These are phyloP conservation scores for Westerdykella sp. DNA, from an alignment of 2,329 filamentous ascomycete genomes.

Conservation along the genomic window DNA sequence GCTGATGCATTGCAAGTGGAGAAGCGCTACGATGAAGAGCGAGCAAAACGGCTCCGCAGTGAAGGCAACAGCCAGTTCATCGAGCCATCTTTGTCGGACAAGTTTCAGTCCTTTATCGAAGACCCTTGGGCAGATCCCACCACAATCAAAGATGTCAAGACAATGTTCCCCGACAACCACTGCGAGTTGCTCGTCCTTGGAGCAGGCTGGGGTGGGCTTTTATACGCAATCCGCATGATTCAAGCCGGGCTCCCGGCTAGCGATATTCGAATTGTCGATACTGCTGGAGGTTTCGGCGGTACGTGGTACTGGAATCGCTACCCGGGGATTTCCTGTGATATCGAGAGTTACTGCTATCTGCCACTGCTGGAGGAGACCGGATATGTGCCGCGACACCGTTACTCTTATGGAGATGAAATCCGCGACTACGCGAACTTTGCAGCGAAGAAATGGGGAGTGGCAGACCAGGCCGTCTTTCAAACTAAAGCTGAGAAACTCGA, in stretches of 20 bases:
- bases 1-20: no score
- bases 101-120: conserved; percentile 8
- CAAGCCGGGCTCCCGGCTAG: conserved; percentile 29
- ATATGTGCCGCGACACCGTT: conserved; percentile 49
- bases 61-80: conserved; percentile 11
- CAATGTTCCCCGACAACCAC: conserved; percentile 7
- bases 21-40: conserved; percentile 9
- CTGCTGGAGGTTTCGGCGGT: conserved; percentile 43
- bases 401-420: conserved; percentile 42
- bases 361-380: conserved; percentile 55
- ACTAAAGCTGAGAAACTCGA: conserved; percentile 29
- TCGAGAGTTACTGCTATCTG: conserved; percentile 56
- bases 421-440: conserved; percentile 34
- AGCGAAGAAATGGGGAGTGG: conserved; percentile 37
- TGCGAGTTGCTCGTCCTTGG: conserved; percentile 34
- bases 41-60: conserved; percentile 10
- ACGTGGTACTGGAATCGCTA: conserved; percentile 48
- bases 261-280: conserved; percentile 40
- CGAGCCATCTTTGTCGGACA: conserved; percentile 4
- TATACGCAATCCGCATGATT: conserved; percentile 37
- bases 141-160: neutral
- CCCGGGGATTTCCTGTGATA: conserved; percentile 49
- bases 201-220: conserved; percentile 38
- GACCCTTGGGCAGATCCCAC: conserved; percentile 8
- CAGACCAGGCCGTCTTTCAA: conserved; percentile 42